These are phyloP conservation scores for Trichoderma arundinaceum DNA, from an alignment of 2,329 filamentous ascomycete species.

Conservation along the genomic window DNA sequence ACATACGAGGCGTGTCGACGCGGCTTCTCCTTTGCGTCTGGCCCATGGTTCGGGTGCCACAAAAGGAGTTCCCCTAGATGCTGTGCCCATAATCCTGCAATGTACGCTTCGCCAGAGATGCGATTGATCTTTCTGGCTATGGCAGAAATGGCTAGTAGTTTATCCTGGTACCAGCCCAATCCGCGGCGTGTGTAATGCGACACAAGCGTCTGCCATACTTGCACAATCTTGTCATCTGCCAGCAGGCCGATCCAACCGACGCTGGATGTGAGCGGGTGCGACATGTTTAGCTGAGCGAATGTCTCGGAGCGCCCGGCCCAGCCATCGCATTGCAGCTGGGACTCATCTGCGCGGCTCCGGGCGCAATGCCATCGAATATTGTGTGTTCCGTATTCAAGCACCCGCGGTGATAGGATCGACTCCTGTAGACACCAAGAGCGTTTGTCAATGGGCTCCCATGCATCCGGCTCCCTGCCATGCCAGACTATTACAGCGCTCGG, in stretches of 20 bases:
- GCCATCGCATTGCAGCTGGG: background rate
- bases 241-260: background rate
- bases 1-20: slow-evolving; percentile 7
- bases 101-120: background rate
- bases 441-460: slow-evolving; percentile 20
- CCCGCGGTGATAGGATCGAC: slow-evolving; percentile 14
- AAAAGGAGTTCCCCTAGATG: background rate
- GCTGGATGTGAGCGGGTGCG: slow-evolving; percentile 11
- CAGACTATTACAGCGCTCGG: slow-evolving; percentile 7
- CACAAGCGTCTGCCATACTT: slow-evolving; percentile 24
- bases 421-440: slow-evolving; percentile 25
- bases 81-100: slow-evolving; percentile 15
- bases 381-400: slow-evolving; percentile 18
- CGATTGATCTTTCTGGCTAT: slow-evolving; percentile 21
- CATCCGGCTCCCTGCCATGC: slow-evolving; percentile 8
- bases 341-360: slow-evolving; percentile 9
- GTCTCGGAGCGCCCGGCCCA: slow-evolving; percentile 16
- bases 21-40: slow-evolving; percentile 10
- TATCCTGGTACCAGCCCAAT: slow-evolving; percentile 23
- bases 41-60: slow-evolving; percentile 19
- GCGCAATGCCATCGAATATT: slow-evolving; percentile 15
- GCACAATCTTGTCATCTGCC: background rate
- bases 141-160: slow-evolving; percentile 13
- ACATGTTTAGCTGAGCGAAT: slow-evolving; percentile 15
- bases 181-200: slow-evolving; percentile 21